These are phyloP conservation scores for Boletus rex-veris DNA, from an alignment of 768 basidiomycete species.

Conservation along the genomic window DNA sequence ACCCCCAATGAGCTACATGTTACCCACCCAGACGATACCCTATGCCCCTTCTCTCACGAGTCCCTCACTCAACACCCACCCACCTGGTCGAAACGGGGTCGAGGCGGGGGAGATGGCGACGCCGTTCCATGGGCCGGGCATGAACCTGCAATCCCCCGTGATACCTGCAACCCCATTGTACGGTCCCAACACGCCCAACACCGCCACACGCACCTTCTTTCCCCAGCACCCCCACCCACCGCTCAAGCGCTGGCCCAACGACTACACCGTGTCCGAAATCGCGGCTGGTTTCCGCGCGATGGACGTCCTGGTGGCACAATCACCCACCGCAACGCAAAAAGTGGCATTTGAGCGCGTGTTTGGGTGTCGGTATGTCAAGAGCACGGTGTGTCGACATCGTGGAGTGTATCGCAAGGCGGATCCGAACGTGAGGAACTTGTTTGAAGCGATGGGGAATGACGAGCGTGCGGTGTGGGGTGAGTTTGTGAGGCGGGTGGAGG, in stretches of 20 bases:
- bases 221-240: constrained; percentile 60
- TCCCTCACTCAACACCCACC: constrained; percentile 12
- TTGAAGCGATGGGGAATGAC: constrained; percentile 49
- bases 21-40: constrained; percentile 27
- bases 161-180: constrained; percentile 20
- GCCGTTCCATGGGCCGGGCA: constrained; percentile 10
- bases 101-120: constrained; percentile 18
- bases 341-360: constrained; percentile 68
- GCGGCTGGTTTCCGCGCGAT: constrained; percentile 56
- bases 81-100: constrained; percentile 9
- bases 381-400: constrained; percentile 69
- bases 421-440: constrained; percentile 43
- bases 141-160: constrained; percentile 20
- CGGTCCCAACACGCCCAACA: constrained; percentile 21
- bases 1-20: constrained; percentile 25
- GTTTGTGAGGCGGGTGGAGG: constrained; percentile 62
- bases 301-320: constrained; percentile 35
- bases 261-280: constrained; percentile 67
- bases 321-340: constrained; percentile 54
- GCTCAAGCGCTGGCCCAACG: constrained; percentile 73
- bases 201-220: constrained; percentile 29
- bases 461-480: constrained; percentile 67
- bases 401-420: constrained; percentile 63
- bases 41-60: constrained; percentile 21
- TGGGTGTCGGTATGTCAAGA: constrained; percentile 68